phyloP scores from a whole-genome alignment of 1,139 yeast genomes.

The Nakaseomyces bracarensis region DNA sequence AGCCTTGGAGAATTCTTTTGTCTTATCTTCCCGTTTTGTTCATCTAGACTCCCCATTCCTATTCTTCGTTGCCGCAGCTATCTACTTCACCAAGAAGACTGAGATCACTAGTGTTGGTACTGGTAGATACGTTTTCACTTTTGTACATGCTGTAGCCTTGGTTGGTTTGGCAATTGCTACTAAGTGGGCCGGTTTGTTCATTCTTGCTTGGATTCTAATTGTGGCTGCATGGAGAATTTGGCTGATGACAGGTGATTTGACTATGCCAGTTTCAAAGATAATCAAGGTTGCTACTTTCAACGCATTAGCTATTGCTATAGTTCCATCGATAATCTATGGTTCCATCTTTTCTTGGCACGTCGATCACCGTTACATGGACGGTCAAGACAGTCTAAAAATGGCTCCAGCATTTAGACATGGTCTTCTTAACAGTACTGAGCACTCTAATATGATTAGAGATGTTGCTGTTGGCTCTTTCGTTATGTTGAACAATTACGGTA shows the following conservation, averaged over 20 bases:
- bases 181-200: conserved; percentile 95
- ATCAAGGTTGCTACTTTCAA: conserved; percentile 40
- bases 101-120: conserved; percentile 69
- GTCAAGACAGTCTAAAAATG: conserved; percentile 85
- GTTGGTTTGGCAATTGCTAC: conserved; percentile 83
- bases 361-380: conserved; percentile 56
- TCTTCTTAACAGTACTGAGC: conserved; percentile 62
- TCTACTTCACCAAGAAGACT: conserved; percentile 69
- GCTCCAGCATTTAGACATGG: conserved; percentile 79
- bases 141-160: conserved; percentile 66
- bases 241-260: conserved; percentile 81
- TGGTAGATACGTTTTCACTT: conserved; percentile 56
- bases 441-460: conserved; percentile 58
- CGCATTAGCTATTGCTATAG: conserved; percentile 51
- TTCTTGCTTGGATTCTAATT: conserved; percentile 83
- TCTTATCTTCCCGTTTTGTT: conserved; percentile 83
- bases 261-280: conserved; percentile 29
- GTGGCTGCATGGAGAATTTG: conserved; percentile 69
- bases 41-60: conserved; percentile 84
- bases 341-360: conserved; percentile 74
- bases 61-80: conserved; percentile 82
- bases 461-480: conserved; percentile 85
- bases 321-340: conserved; percentile 64
- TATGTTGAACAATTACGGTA: conserved; percentile 71
- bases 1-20: conserved; percentile 73